phyloP scores from a whole-genome alignment of 2,329 filamentous ascomycete genomes.

The Aureobasidium lini region DNA sequence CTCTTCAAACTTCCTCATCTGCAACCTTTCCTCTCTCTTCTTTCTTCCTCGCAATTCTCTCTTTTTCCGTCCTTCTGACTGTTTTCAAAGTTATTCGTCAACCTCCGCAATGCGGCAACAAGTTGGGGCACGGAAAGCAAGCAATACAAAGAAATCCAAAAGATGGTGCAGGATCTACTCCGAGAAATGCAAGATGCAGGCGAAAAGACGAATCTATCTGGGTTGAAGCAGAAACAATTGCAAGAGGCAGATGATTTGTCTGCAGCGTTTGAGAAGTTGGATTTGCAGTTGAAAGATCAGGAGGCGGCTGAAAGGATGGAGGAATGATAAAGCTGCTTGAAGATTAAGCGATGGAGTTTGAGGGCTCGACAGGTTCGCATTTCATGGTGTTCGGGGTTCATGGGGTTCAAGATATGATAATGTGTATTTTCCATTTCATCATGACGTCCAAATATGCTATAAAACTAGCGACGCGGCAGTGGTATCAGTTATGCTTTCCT shows the following conservation, averaged over 20 bases:
- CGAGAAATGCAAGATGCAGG: constrained; percentile 23
- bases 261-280: constrained; percentile 5
- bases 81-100: constrained; percentile 25
- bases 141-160: constrained; percentile 25
- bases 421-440: background rate
- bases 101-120: constrained; percentile 28
- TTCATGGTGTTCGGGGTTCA: background rate
- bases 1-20: too few relatives aligned
- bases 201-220: constrained; percentile 21
- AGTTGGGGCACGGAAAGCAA: constrained; percentile 29
- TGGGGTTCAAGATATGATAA: too few relatives aligned
- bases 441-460: background rate
- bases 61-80: background rate
- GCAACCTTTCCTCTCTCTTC: background rate
- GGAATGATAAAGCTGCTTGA: background rate
- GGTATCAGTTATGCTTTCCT: background rate
- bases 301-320: background rate
- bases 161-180: constrained; percentile 26
- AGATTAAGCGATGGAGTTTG: too few relatives aligned
- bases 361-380: too few relatives aligned
- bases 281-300: constrained; percentile 2
- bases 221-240: background rate
- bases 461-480: background rate
- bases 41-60: background rate
- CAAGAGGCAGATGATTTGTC: background rate